Base-by-base conservation (phyloP, 352 stramenopile species). In the Phytophthora pisi region DNA sequence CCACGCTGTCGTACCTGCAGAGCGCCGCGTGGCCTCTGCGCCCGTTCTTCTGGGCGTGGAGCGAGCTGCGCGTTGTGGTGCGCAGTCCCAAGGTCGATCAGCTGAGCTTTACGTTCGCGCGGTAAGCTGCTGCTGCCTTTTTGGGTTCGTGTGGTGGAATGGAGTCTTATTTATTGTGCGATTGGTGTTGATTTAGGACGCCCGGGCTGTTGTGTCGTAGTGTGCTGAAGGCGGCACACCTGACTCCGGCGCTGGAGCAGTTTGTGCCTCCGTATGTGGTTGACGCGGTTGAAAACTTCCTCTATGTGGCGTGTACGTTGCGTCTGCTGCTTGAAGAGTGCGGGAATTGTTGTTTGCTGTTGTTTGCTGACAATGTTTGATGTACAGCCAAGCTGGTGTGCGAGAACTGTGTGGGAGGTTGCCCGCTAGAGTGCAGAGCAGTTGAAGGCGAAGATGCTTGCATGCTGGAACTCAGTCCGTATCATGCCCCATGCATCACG, bases 21-120 rank as follows among this genome's bases (percentile, higher is more conserved):
- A 76, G 78, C 24, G 78, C 78, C 30, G 72, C 79, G 26, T 88
- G 79, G 74, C 80, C 79, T 7, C 70, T 95, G 42, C 81, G 78
- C 3, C 72, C 82, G 43, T 75, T 92, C 36, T 91, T 93, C 31
- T 95, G 85, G 85, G 80, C 81, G 1, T 95, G 87, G 85, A 95
- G 76, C 47, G 72, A 95, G 53, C 61, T 95, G 31, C 85, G 85
- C 43, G 82, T 91, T 20, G 73, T 89, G 24, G 70, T 93, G 7
- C 61, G 74, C 23, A 88, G 73, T 43, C 38, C 66, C 3, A 67
- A 90, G 28, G 56, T 81, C 31, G 47, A 89, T 49, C 72, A 84
- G 24, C 64, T 93, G 13, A 70, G 74, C n/a, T 89, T 90, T 36
- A 75, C 71, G 5, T 90, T 81, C 55, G 63, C 75, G n/a, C 62